Conservation (phyloP, 2,329 filamentous ascomycete species). For the Colletotrichum sp. region DNA sequence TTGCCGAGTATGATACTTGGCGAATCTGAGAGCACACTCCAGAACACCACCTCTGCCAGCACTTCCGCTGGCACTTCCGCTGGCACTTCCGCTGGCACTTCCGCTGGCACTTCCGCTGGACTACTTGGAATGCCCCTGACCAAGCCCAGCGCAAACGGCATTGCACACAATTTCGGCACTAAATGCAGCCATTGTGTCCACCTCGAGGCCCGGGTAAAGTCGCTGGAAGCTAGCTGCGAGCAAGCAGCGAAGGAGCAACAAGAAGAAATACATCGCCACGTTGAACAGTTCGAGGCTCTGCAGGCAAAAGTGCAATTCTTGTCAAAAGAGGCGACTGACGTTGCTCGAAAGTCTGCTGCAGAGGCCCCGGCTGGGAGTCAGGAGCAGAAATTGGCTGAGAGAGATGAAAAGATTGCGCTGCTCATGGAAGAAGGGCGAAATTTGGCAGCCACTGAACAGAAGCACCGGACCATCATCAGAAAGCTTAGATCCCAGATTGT, state of each 20-base stretch:
- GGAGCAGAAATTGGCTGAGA: constrained; percentile 85
- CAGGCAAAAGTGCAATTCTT: constrained; percentile 92
- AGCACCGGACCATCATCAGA: constrained; percentile 82
- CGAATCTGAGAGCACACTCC: not conserved
- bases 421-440: constrained; percentile 93
- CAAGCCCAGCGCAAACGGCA: not conserved
- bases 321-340: constrained; percentile 77
- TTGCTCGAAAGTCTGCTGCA: constrained; percentile 72
- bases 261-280: constrained; percentile 81
- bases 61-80: not conserved
- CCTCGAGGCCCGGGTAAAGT: not conserved
- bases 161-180: not conserved
- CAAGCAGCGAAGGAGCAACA: constrained; percentile 36
- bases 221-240: not conserved
- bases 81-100: not conserved
- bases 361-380: constrained; percentile 66
- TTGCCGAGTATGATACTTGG: not conserved
- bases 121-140: not conserved
- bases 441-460: constrained; percentile 84
- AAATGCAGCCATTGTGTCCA: constrained; percentile 9
- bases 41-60: not conserved
- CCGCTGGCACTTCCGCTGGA: not conserved
- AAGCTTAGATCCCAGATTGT: constrained; percentile 73
- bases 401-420: constrained; percentile 87
- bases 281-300: constrained; percentile 90